Conservation (phyloP, 2,329 filamentous ascomycete genomes). For the Claviceps lovelessii region DNA sequence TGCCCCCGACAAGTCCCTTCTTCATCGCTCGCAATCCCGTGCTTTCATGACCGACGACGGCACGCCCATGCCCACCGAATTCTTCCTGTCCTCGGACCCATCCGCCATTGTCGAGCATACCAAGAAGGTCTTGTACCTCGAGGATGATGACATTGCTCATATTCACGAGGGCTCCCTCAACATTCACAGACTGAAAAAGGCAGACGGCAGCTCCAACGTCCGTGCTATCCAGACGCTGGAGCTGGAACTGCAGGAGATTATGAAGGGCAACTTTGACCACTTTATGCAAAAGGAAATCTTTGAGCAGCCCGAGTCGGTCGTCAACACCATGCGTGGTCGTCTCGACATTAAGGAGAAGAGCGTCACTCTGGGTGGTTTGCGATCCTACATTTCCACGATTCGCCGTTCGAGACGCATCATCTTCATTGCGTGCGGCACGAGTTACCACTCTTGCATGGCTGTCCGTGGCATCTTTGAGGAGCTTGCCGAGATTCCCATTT, state of each 20-base stretch:
- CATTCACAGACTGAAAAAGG: constrained; percentile 96
- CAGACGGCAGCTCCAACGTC: constrained; percentile 90
- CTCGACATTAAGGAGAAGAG: constrained; percentile 86
- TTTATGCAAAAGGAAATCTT: constrained; percentile 99
- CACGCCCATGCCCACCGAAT: constrained; percentile 93
- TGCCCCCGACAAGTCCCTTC: constrained; percentile 89
- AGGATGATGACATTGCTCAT: constrained; percentile 98
- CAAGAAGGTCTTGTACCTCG: constrained; percentile 99
- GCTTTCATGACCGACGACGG: constrained; percentile 98
- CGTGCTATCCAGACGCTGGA: constrained; percentile 97
- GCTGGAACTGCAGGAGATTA: constrained; percentile 98
- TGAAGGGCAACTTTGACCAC: constrained; percentile 99
- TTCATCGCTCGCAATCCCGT: constrained; percentile 95
- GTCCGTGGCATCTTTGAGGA: constrained; percentile 97
- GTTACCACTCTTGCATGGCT: constrained; percentile 98
- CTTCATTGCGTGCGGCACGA: constrained; percentile 97
- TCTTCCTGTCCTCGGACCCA: constrained; percentile 97
- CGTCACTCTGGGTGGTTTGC: constrained; percentile 87
- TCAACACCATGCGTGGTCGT: constrained; percentile 99
- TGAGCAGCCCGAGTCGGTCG: constrained; percentile 96
- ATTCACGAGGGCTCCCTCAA: constrained; percentile 98
- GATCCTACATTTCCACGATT: constrained; percentile 93
- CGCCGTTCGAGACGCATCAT: constrained; percentile 94
- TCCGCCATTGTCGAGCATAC: constrained; percentile 99
- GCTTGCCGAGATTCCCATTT: constrained; percentile 92